Evolutionary conservation across 495 filamentous ascomycete genomes (phyloP).

Genomic region (Talaromyces wortmannii): DNA sequence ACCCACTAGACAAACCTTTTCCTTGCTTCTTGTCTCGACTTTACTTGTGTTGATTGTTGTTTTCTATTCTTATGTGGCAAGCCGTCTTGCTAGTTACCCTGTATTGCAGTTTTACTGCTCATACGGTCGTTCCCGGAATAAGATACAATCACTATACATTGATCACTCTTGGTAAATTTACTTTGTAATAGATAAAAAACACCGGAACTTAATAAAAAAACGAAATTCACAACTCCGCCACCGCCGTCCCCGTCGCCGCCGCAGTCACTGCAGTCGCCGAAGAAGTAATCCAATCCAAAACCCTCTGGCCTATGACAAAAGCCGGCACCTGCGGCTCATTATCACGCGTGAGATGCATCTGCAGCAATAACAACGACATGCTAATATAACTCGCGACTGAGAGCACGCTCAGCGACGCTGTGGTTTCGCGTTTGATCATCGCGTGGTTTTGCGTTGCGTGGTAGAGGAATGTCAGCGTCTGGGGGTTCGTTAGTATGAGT

Average conservation of each 20-base stretch:
- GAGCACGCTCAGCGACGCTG: conserved; percentile 69
- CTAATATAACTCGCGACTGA: conserved; percentile 69
- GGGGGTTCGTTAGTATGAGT: not conserved
- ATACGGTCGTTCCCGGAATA: conserved; percentile 11
- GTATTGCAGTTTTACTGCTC: conserved; percentile 18
- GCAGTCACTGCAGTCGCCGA: not conserved
- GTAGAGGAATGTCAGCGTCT: conserved; percentile 75
- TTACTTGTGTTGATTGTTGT: conserved; percentile 12
- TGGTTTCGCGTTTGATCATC: conserved; percentile 74
- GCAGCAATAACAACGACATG: conserved; percentile 62
- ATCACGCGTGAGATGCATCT: conserved; percentile 59
- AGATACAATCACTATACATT: not conserved
- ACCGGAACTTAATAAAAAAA: conserved; percentile 4
- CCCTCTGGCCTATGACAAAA: conserved; percentile 42
- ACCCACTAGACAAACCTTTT: conserved; percentile 33
- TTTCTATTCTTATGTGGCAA: not conserved
- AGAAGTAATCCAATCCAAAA: conserved; percentile 33
- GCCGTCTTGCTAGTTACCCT: not conserved
- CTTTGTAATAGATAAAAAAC: too few species aligned
- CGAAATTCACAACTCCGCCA: conserved; percentile 15
- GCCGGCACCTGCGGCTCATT: conserved; percentile 59
- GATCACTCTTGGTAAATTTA: too few species aligned
- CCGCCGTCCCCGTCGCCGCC: conserved; percentile 22
- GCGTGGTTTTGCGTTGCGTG: conserved; percentile 76
- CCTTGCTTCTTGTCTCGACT: conserved; percentile 23